Evolutionary conservation across 140 eudicot genomes (phyloP).

Genomic region (Bidens hawaiensis): DNA sequence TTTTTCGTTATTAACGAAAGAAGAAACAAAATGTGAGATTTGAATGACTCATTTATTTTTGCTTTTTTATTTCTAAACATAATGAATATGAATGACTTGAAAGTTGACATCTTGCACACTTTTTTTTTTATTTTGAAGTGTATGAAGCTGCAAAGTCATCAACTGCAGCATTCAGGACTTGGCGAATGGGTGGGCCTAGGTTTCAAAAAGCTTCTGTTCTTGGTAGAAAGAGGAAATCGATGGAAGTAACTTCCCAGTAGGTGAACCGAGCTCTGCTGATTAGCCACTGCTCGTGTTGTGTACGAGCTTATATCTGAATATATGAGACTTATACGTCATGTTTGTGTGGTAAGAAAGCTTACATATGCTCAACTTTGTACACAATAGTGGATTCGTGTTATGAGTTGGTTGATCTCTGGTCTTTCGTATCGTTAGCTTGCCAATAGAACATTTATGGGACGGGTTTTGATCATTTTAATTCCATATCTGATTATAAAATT

Average conservation of each 20-base stretch:
- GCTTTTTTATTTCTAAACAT: background rate
- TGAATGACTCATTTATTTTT: background rate
- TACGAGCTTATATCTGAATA: background rate
- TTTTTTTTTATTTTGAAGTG: constrained; percentile 48
- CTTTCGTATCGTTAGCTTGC: too few relatives aligned
- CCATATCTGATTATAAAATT: too few relatives aligned
- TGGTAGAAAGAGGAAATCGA: constrained; percentile 78
- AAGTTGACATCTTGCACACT: background rate
- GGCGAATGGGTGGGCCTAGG: constrained; percentile 91
- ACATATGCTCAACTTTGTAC: too few relatives aligned
- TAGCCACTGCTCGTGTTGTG: background rate
- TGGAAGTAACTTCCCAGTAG: constrained; percentile 21
- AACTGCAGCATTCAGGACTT: constrained; percentile 61
- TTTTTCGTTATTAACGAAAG: constrained; percentile 64
- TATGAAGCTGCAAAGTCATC: constrained; percentile 92
- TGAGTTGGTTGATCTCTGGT: too few relatives aligned
- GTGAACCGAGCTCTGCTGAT: background rate
- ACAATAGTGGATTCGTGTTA: too few relatives aligned
- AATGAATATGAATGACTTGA: background rate
- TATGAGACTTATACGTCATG: too few relatives aligned
- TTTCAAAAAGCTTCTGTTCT: constrained; percentile 65
- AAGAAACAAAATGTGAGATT: constrained; percentile 81
- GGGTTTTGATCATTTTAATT: too few relatives aligned
- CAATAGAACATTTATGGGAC: too few relatives aligned
- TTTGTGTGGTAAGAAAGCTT: too few relatives aligned